Evolutionary conservation across 108 stramenopile species (phyloP).

Genomic region (Skeletonema menzelii): DNA sequence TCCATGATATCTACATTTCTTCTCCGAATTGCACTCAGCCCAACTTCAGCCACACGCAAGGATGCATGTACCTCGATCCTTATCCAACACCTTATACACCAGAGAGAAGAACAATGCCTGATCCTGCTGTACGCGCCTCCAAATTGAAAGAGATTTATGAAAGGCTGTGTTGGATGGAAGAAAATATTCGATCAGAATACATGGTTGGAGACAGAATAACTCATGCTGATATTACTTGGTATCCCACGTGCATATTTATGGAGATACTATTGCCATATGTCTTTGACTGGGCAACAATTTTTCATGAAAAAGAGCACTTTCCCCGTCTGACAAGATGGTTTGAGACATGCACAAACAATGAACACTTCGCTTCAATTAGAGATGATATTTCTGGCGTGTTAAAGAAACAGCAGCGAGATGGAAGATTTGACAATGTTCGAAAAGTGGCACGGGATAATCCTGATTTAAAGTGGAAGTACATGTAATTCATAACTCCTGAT

Average conservation of each 20-base stretch:
- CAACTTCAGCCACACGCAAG: conserved; percentile 55
- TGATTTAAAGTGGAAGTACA: conserved; percentile 45
- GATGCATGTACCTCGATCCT: conserved; percentile 56
- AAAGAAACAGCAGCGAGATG: conserved; percentile 16
- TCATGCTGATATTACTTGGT: conserved; percentile 59
- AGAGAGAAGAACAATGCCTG: conserved; percentile 39
- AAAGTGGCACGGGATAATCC: conserved; percentile 19
- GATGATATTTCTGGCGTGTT: conserved; percentile 32
- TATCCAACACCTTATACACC: conserved; percentile 34
- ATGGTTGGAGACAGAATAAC: conserved; percentile 43
- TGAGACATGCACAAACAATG: conserved; percentile 21
- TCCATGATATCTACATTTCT: conserved; percentile 54
- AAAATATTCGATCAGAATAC: conserved; percentile 23
- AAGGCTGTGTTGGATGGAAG: conserved; percentile 45
- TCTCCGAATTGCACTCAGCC: conserved; percentile 56
- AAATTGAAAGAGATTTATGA: conserved; percentile 53
- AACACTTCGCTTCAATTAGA: conserved; percentile 28
- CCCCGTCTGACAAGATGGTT: conserved; percentile 38
- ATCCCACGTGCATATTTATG: conserved; percentile 56
- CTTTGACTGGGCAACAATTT: conserved; percentile 46
- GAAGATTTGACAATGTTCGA: conserved; percentile 32
- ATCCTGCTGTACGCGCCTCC: conserved; percentile 32
- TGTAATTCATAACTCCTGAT: conserved; percentile 3
- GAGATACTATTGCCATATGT: conserved; percentile 47
- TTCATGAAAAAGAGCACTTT: conserved; percentile 33